phyloP scores from a whole-genome alignment of 106 monocot species.

The Acorus gramineus region DNA sequence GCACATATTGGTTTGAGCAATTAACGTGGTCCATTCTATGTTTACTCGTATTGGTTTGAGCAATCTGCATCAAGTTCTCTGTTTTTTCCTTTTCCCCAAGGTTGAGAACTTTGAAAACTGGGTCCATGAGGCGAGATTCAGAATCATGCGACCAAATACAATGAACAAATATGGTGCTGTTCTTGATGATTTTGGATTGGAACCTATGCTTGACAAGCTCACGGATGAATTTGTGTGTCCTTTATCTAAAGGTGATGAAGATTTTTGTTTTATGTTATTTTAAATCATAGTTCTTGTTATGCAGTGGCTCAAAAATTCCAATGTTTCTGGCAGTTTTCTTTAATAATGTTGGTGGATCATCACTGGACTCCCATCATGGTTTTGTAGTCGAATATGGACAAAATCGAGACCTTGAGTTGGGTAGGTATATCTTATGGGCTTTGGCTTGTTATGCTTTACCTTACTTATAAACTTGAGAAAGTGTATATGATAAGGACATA shows the following conservation, averaged over 20 bases:
- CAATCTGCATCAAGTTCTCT: conserved; percentile 4
- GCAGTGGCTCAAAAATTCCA: neutral
- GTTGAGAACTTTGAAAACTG: conserved; percentile 89
- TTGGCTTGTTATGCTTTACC: neutral
- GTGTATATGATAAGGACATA: too few relatives aligned
- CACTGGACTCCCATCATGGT: conserved; percentile 85
- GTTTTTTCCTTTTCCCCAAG: conserved; percentile 23
- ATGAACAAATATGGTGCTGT: conserved; percentile 96
- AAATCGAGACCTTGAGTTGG: conserved; percentile 83
- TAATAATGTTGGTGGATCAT: conserved; percentile 81
- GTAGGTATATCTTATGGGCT: conserved; percentile 19
- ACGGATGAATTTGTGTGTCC: conserved; percentile 90
- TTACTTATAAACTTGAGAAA: neutral
- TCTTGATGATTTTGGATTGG: conserved; percentile 97
- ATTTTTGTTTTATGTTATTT: neutral
- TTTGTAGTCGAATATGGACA: conserved; percentile 97
- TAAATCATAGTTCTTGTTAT: neutral
- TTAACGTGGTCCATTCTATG: neutral
- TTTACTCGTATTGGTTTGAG: conserved; percentile 2
- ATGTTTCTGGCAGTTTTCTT: conserved; percentile 50
- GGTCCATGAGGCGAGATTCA: conserved; percentile 57
- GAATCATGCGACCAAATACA: conserved; percentile 87
- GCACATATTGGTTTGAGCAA: conserved; percentile 1
- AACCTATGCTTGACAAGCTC: conserved; percentile 83
- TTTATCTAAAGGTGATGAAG: conserved; percentile 61